These are phyloP conservation scores for Fusarium chuoi DNA, from an alignment of 2,329 filamentous ascomycete species.

Conservation along the genomic window DNA sequence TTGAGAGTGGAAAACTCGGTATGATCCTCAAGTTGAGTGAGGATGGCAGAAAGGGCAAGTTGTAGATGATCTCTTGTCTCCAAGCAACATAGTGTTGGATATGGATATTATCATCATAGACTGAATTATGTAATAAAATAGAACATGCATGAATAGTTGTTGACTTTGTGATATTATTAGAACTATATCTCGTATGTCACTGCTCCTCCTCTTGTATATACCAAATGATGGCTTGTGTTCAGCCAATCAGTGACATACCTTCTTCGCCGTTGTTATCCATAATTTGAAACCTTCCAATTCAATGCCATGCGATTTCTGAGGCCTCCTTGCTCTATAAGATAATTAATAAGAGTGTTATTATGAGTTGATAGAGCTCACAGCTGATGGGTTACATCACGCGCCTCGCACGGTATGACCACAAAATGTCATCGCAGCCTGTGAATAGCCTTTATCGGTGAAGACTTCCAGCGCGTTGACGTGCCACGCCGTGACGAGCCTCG, in stretches of 20 bases:
- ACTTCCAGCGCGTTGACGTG: background rate
- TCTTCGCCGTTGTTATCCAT: background rate
- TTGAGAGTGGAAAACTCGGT: accelerated
- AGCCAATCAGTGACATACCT: accelerated
- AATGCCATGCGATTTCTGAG: background rate
- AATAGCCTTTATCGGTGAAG: background rate
- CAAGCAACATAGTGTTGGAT: accelerated
- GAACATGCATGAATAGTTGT: accelerated
- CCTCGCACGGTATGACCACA: no score
- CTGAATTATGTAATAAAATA: accelerated
- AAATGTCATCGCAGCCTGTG: accelerated
- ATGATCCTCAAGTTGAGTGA: background rate
- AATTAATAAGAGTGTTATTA: no score
- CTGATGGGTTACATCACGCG: no score
- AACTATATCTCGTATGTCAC: accelerated
- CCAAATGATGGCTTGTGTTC: accelerated
- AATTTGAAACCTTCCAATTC: no score
- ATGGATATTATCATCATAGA: accelerated
- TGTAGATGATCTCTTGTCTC: background rate
- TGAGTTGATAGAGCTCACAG: no score
- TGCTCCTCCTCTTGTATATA: accelerated
- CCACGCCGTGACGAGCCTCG: background rate
- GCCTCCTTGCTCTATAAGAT: no score
- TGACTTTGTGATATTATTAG: accelerated
- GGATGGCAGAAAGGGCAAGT: background rate